Percentiles rank a stretch among this genome's conserved stretches.
These are phyloP conservation scores for Zymoseptoria crescenta DNA, from an alignment of 2,329 filamentous ascomycete genomes.

Conservation along the genomic window DNA sequence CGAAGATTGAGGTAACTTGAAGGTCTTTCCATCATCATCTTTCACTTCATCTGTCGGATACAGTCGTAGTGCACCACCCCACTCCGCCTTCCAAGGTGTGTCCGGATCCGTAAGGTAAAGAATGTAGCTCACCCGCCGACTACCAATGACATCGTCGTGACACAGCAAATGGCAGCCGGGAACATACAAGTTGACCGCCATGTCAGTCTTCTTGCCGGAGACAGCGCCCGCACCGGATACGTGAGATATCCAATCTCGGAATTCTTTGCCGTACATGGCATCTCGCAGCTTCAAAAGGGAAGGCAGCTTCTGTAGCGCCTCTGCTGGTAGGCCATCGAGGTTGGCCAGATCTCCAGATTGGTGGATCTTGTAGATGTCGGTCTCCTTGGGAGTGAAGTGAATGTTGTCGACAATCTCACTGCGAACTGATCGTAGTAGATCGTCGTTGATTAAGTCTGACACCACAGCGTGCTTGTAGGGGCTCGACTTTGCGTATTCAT, in stretches of 20 bases:
- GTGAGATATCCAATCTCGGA: slow-evolving; percentile 78
- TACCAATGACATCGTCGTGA: slow-evolving; percentile 99
- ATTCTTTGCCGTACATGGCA: slow-evolving; percentile 82
- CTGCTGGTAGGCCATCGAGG: slow-evolving; percentile 84
- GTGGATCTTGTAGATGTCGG: slow-evolving; percentile 99
- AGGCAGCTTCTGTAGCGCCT: slow-evolving; percentile 75
- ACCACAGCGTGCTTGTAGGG: slow-evolving; percentile 94
- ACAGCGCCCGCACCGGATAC: slow-evolving; percentile 81
- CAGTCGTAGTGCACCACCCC: slow-evolving; percentile 84
- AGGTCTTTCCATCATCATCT: slow-evolving; percentile 57
- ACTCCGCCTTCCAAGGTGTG: slow-evolving; percentile 77
- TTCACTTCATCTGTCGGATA: slow-evolving; percentile 64
- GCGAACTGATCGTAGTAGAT: slow-evolving; percentile 77
- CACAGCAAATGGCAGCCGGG: slow-evolving; percentile 92
- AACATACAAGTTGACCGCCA: slow-evolving; percentile 98
- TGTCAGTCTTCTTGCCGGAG: slow-evolving; percentile 91
- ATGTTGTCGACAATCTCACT: slow-evolving; percentile 84
- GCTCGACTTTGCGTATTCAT: slow-evolving; percentile 54
- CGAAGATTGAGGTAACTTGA: slow-evolving; percentile 73
- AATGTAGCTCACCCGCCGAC: slow-evolving; percentile 90
- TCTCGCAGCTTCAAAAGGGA: slow-evolving; percentile 89
- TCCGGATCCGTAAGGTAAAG: slow-evolving; percentile 93
- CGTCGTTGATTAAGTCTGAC: slow-evolving; percentile 66
- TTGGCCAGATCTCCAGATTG: slow-evolving; percentile 97
- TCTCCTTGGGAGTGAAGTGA: slow-evolving; percentile 95